Evolutionary conservation across 768 basidiomycete species (phyloP), one percentile per base, ranked within the genome.

Genomic region (Mycena vulgaris): DNA sequence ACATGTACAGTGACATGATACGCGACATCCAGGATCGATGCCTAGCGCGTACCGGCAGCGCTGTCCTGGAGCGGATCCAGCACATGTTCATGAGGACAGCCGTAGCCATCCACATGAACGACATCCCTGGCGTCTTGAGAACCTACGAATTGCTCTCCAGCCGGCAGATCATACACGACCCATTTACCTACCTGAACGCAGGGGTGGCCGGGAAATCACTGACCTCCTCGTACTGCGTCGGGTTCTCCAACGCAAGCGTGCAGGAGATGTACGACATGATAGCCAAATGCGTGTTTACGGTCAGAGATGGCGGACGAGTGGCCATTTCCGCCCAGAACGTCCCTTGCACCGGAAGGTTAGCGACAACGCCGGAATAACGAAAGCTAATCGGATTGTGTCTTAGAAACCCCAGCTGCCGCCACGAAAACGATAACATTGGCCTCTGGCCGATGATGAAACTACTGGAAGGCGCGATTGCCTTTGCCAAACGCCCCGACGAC

Each of bases 1-100:
- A 14, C 7, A 48, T n/a, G n/a, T 8, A 25, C 25, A 58, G 57
- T 16, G 57, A 45, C 21, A 31, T 11, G 6, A n/a, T 58, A 5
- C 27, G 6, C 7, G 19, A 45, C 6, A 16, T 58, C 16, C 25
- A 58, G 14, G 3, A 27, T 0, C 39, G 19, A 6, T 42, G 16
- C 10, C 11, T 58, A 4, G 40, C 19, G 5, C 39, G 57, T 1
- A 19, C 14, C 11, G 57, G 11, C 1, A 14, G 2, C 5, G 16
- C 11, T 16, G 30, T 58, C 1, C 2, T 30, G 16, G 57, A 58
- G 19, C 39, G 57, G 23, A 40, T 40, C 21, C 57, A 58, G 23
- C 57, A 58, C 13, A 42, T 58, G 40, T 58, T 39, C 11, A 58
- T 58, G 57, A 25, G 57, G 16, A 45, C 30, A 3, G 57, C 57